Base-by-base conservation (phyloP, 139 green algal species). In the Chlamydomonas schloesseri region DNA sequence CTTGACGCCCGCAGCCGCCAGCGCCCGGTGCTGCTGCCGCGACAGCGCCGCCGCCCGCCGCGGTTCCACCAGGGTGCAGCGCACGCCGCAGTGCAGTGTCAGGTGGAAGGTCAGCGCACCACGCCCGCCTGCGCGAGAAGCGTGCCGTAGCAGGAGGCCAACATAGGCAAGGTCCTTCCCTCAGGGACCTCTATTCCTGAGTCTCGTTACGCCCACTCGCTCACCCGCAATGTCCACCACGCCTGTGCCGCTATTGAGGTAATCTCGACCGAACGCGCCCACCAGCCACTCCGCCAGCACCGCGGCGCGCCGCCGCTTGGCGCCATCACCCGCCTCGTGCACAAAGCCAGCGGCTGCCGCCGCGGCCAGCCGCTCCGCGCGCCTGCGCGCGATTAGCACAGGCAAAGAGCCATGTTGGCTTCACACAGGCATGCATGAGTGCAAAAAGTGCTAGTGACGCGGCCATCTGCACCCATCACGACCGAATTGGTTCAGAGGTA, bases 141-240 rank as follows among this genome's bases (percentile, higher is more conserved):
- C 11, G 29, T 29, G 31, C 28, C 24, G 60, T 8, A 34, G 11
- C 2, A 10, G 33, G 28, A 14, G 17, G 72, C 10, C 10, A 36
- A 68, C 13, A 13, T 11, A 13, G 6, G 13, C 10, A 17, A 11
- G 60, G 23, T n/a, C 18, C 13, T 68, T 68, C 50, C 11, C 11
- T 21, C 50, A 57, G 50, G 50, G 50, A 57, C 14, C 14, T 11
- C 11, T 14, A 57, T 11, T 11, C 11, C 50, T 14, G 50, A 11
- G 50, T 14, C 50, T 11, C 11, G 11, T 11, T 11, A 57, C 11
- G 60, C 26, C 29, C 28, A 71, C 24, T 13, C 2, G 10, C 81
- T 50, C 24, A 91, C 91, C 91, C 71, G 95, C 95, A 20, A 97
- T 91, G 53, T 97, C 95, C 60, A 97, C 73, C 50, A 97, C 94